These are phyloP conservation scores for Metschnikowia henanensis DNA, from an alignment of 805 yeast species.

Conservation along the genomic window DNA sequence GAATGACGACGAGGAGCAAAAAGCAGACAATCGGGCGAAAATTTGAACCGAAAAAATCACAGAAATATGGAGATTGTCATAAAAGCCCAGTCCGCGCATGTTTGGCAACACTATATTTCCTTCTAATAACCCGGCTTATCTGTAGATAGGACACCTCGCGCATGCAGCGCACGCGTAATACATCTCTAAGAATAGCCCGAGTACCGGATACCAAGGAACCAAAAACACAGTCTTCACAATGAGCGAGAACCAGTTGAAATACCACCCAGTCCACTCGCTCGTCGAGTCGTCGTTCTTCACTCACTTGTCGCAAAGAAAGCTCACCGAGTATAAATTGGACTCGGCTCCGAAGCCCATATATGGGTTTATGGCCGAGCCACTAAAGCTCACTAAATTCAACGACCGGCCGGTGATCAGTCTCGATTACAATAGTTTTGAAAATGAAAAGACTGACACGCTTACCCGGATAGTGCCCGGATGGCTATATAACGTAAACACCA, in stretches of 20 bases:
- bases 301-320: constrained; percentile 66
- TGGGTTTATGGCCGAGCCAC: constrained; percentile 44
- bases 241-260: constrained; percentile 24
- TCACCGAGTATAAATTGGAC: constrained; percentile 70
- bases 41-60: too few species aligned
- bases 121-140: too few species aligned
- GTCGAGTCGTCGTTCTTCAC: constrained; percentile 88
- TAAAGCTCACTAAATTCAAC: constrained; percentile 34
- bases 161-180: background rate
- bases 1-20: too few species aligned
- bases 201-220: too few species aligned
- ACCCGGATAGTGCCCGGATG: constrained; percentile 30
- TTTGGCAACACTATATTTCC: too few species aligned
- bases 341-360: constrained; percentile 41
- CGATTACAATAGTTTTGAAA: constrained; percentile 33
- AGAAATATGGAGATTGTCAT: too few species aligned
- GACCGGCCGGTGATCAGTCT: constrained; percentile 35
- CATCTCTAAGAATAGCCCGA: background rate
- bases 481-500: constrained; percentile 67
- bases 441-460: constrained; percentile 7
- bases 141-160: background rate
- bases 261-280: constrained; percentile 62
- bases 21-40: too few species aligned
- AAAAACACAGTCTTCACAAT: too few species aligned
- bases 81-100: too few species aligned